Evolutionary conservation across 768 basidiomycete genomes (phyloP), one percentile per base, ranked within the genome.

Genomic region (Mycena galericulata): DNA sequence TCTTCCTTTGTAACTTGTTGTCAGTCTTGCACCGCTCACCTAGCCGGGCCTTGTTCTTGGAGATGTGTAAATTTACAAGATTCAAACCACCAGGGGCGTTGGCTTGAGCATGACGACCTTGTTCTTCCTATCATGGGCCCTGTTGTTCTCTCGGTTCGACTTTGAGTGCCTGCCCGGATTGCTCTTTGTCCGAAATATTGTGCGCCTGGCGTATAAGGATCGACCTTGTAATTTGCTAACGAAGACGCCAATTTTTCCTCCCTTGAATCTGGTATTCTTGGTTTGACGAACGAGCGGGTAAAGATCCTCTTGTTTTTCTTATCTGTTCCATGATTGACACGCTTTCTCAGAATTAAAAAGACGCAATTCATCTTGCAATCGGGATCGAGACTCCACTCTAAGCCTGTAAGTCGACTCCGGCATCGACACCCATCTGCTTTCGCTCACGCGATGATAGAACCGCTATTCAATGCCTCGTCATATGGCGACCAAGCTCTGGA

Each of bases 231-330:
- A n/a, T 26, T 41, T n/a, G 46, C 51, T 22, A 17, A 15, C 24
- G 46, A 67, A 45, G 14, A 18, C 22, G 34, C 36, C 30, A 30
- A 56, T 20, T 40, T 38, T 55, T 43, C n/a, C 26, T 27, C 47
- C 60, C 45, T 49, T 26, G 67, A 32, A 62, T 57, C 67, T 45
- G 67, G 67, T 47, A 68, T 68, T 57, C 67, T 61, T 57, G 61
- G 47, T 30, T 32, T 29, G 17, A 50, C 57, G 26, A 41, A 51
- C 20, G 30, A 29, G 15, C 30, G 14, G 20, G 38, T 40, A 62
- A 32, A 15, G 30, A 8, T 17, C 20, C 3, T 29, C 27, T 2
- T 30, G n/a, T n/a, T 41, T 40, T 1, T 51, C 24, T 32, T 29
- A 1, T 4, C 3, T 2, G 1, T 4, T 17, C 38, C 30, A 50